Evolutionary conservation across 192 early-diverging fungal species (phyloP), one percentile per base, ranked within the genome.

Genomic region (Rhizophagus sp.): DNA sequence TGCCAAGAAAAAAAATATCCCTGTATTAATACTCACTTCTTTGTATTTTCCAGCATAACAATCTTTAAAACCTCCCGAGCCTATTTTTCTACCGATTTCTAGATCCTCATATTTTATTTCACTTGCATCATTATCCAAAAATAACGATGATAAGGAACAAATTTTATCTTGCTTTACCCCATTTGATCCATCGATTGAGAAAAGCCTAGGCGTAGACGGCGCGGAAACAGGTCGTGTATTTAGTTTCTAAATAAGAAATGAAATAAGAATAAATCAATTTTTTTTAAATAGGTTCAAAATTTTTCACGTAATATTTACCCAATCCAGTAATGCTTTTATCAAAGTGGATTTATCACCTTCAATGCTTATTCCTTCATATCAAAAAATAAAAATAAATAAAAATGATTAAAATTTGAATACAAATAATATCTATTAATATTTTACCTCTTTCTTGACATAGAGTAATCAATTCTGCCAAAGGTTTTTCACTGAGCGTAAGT

Each of bases 41-140:
- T 88, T 86, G 80, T 91, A 93, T 73, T 81, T 87, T 78, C 93
- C 93, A 2, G 85, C 82, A 81, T 87, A 94, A 82, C 93, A 94
- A 79, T 94, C 93, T 77, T 94, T 94, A 83, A 94, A 94, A 17
- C 92, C 93, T 13, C 93, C 93, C 5, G 91, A 89, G 11, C 93
- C 93, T 22, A 94, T 83, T 81, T 94, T 94, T 44, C 84, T 83
- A 33, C 90, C 90, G 75, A 92, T 76, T 33, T 82, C 83, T 9
- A 94, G 83, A 63, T 89, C 84, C 22, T 91, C 88, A 33, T 88
- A 92, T 0, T 84, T 79, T 68, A 94, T 93, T 50, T 91, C 90
- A 36, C 91, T 86, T 4, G 87, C 85, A 25, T 76, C 76, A 15
- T 84, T 83, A 63, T 68, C 75, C 12, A 84, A 41, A 15, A 91